Conservation (phyloP, 2,329 filamentous ascomycete genomes). For the Claviceps arundinis region DNA sequence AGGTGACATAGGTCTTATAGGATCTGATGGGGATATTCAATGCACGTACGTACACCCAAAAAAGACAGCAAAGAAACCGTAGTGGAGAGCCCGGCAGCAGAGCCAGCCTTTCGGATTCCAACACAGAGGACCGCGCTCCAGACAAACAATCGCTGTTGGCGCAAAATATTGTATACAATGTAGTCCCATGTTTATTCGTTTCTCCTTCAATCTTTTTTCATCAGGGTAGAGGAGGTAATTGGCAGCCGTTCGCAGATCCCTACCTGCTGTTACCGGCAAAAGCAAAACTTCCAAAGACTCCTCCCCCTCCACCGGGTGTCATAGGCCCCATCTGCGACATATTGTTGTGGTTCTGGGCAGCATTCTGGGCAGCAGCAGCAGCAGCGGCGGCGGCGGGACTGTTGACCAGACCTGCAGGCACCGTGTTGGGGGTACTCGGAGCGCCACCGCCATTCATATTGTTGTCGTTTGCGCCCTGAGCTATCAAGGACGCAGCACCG, state of each 20-base stretch:
- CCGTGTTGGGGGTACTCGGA: constrained; percentile 59
- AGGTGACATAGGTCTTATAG: too few species aligned
- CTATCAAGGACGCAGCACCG: constrained; percentile 20
- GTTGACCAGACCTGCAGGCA: constrained; percentile 31
- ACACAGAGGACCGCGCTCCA: neutral
- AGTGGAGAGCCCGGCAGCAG: neutral
- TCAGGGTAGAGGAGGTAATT: constrained; percentile 4
- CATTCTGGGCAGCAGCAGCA: constrained; percentile 22
- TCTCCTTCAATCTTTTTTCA: neutral
- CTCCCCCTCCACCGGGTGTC: constrained; percentile 64
- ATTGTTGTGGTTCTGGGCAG: constrained; percentile 39
- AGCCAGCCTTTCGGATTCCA: too few species aligned
- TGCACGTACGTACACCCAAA: too few species aligned
- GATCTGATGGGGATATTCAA: too few species aligned
- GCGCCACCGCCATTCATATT: constrained; percentile 24
- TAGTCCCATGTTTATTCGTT: neutral
- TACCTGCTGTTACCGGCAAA: constrained; percentile 30
- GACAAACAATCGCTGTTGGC: neutral
- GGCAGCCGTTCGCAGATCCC: constrained; percentile 9
- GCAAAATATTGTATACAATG: neutral
- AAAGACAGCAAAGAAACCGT: neutral
- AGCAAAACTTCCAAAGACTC: constrained; percentile 63
- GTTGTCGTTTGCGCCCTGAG: constrained; percentile 24
- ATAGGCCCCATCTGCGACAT: constrained; percentile 51
- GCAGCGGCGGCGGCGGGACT: constrained; percentile 23